Conservation (phyloP, 2,329 filamentous ascomycete genomes). For the Fusarium annulatum region DNA sequence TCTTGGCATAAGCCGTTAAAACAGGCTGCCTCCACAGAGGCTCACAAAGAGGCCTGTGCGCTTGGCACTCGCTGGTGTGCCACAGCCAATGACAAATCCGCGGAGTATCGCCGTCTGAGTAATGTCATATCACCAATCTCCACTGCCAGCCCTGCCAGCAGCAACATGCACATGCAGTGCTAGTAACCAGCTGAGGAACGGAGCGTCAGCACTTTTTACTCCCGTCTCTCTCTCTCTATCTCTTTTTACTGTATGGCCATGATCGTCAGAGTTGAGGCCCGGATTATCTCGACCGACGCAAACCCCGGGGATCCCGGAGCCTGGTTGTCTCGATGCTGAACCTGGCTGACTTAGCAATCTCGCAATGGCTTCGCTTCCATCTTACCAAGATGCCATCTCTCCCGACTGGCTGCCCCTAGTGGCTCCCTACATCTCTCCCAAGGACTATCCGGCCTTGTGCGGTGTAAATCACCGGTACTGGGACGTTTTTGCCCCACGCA, state of each 20-base stretch:
- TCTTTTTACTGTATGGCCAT: neutral
- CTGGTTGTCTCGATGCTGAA: neutral
- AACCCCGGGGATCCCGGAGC: neutral
- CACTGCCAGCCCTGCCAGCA: neutral
- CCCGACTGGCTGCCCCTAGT: slow-evolving; percentile 63
- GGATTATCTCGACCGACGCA: neutral
- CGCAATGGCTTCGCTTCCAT: slow-evolving; percentile 56
- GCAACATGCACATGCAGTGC: neutral
- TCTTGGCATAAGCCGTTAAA: slow-evolving; percentile 1
- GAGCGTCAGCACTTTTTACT: neutral
- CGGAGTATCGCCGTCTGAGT: neutral
- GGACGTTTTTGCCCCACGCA: slow-evolving; percentile 60
- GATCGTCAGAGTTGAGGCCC: too few species aligned
- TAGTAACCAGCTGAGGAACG: slow-evolving; percentile 21
- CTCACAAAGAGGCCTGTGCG: slow-evolving; percentile 19
- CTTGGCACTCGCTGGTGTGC: neutral
- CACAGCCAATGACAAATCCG: neutral
- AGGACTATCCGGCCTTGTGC: slow-evolving; percentile 59
- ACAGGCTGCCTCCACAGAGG: neutral
- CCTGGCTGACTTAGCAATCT: neutral
- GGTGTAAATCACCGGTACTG: slow-evolving; percentile 61
- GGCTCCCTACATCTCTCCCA: slow-evolving; percentile 56
- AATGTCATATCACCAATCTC: neutral
- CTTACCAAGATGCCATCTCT: slow-evolving; percentile 62
- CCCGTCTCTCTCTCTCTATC: neutral